Evolutionary conservation across 2,329 filamentous ascomycete genomes (phyloP).

Genomic region (Sporothrix sp.): DNA sequence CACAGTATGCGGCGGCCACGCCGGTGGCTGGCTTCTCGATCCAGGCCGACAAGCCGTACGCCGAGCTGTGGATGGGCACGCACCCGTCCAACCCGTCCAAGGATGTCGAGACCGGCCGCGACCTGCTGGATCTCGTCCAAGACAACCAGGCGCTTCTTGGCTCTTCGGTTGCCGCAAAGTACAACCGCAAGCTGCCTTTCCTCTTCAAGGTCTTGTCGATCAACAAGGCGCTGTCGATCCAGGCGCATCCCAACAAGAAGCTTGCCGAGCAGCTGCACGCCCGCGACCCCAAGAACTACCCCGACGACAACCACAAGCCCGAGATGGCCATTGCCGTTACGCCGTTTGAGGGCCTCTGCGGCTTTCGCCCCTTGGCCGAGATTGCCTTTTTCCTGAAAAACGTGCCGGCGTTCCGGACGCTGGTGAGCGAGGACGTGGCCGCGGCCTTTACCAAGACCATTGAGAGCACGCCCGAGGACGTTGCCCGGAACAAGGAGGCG

Average conservation of each 20-base stretch:
- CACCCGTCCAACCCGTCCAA: slow-evolving; percentile 93
- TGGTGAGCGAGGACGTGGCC: slow-evolving; percentile 58
- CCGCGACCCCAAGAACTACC: slow-evolving; percentile 85
- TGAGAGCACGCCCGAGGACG: slow-evolving; percentile 29
- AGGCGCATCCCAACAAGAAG: slow-evolving; percentile 93
- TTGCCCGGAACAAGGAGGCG: slow-evolving; percentile 60
- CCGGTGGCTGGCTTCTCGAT: slow-evolving; percentile 65
- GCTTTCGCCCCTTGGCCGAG: slow-evolving; percentile 80
- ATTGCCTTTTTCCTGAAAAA: slow-evolving; percentile 71
- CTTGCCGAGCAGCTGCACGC: slow-evolving; percentile 82
- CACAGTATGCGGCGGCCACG: slow-evolving; percentile 80
- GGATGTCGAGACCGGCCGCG: slow-evolving; percentile 73
- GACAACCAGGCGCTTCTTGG: slow-evolving; percentile 81
- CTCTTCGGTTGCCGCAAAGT: slow-evolving; percentile 59
- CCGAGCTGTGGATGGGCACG: slow-evolving; percentile 95
- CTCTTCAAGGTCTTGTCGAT: slow-evolving; percentile 97
- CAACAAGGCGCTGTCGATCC: slow-evolving; percentile 90
- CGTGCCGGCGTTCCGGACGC: slow-evolving; percentile 46
- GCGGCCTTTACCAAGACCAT: slow-evolving; percentile 46
- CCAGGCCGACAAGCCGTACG: slow-evolving; percentile 82
- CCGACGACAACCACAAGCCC: slow-evolving; percentile 98
- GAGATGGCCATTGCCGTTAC: slow-evolving; percentile 99
- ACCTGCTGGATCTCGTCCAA: slow-evolving; percentile 76
- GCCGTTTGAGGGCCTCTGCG: slow-evolving; percentile 89
- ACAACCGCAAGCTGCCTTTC: slow-evolving; percentile 78